Evolutionary conservation across 352 stramenopile species (phyloP).

Genomic region (Phytopythium chamaehyphon): DNA sequence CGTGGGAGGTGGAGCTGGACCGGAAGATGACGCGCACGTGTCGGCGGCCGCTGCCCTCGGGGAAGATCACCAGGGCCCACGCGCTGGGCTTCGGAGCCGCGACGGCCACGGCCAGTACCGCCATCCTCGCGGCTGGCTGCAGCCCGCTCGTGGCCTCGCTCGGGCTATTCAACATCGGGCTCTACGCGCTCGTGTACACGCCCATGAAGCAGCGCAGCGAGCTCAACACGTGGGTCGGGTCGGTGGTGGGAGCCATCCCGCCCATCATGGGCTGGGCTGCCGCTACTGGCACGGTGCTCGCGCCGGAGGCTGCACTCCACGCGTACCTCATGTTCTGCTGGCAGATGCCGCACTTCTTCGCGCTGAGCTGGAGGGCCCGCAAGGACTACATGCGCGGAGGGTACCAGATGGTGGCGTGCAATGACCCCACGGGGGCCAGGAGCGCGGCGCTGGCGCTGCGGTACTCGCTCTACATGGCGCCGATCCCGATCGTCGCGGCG

Average conservation of each 20-base stretch:
- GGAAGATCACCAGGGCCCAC: constrained; percentile 70
- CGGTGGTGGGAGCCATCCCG: constrained; percentile 97
- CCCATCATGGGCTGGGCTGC: constrained; percentile 98
- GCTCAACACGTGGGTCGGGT: constrained; percentile 98
- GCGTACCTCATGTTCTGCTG: constrained; percentile 94
- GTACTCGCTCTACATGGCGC: constrained; percentile 94
- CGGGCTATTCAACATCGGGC: constrained; percentile 95
- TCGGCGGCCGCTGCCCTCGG: constrained; percentile 91
- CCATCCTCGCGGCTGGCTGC: constrained; percentile 88
- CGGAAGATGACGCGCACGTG: constrained; percentile 96
- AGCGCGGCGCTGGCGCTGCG: constrained; percentile 91
- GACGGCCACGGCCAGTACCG: constrained; percentile 86
- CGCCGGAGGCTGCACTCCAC: constrained; percentile 69
- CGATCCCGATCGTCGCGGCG: constrained; percentile 92
- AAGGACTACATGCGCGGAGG: constrained; percentile 89
- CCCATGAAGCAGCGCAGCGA: constrained; percentile 96
- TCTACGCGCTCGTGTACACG: constrained; percentile 99
- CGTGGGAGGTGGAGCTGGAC: constrained; percentile 95
- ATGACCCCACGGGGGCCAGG: constrained; percentile 89
- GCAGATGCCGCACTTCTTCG: constrained; percentile 99
- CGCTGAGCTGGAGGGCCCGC: constrained; percentile 95
- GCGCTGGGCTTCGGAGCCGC: constrained; percentile 81
- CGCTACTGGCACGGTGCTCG: constrained; percentile 83
- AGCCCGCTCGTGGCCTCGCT: constrained; percentile 95
- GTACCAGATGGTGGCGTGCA: constrained; percentile 95